A percentile compares a stretch with the other conserved stretches of the same genome.
These are phyloP conservation scores for Boletus subcaerulescens DNA, from an alignment of 768 basidiomycete genomes.

Conservation along the genomic window DNA sequence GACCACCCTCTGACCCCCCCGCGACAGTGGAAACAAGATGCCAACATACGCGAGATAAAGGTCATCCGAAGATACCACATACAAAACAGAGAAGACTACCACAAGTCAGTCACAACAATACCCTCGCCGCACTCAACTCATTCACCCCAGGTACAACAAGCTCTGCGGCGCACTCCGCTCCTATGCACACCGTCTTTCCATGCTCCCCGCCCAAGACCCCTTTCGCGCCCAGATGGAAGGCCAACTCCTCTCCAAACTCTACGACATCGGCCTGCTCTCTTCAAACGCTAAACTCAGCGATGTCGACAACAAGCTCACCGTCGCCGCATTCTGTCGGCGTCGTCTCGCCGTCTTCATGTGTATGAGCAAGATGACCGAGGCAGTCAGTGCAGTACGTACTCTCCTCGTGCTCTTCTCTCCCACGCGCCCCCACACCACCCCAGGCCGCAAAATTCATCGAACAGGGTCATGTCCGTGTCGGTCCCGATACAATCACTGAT, in stretches of 20 bases:
- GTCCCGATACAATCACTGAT: constrained; percentile 93
- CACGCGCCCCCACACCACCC: constrained; percentile 6
- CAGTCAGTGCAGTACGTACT: constrained; percentile 81
- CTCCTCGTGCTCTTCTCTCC: not conserved
- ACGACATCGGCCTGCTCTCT: constrained; percentile 94
- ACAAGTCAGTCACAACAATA: constrained; percentile 52
- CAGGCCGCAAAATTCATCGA: constrained; percentile 97
- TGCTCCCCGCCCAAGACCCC: constrained; percentile 87
- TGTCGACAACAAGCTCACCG: constrained; percentile 91
- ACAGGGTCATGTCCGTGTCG: constrained; percentile 96
- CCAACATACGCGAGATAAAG: constrained; percentile 83
- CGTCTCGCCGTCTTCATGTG: constrained; percentile 91
- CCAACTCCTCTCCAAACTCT: constrained; percentile 89
- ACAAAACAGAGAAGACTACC: constrained; percentile 91
- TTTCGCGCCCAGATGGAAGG: constrained; percentile 82
- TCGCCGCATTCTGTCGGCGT: constrained; percentile 89
- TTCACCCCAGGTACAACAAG: constrained; percentile 77
- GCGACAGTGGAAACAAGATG: constrained; percentile 93
- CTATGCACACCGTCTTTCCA: constrained; percentile 81
- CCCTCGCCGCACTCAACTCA: not conserved
- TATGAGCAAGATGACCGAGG: constrained; percentile 92
- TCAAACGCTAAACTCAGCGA: constrained; percentile 87
- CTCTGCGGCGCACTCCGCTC: constrained; percentile 84
- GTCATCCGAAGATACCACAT: constrained; percentile 96
- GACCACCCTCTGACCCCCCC: constrained; percentile 1